Evolutionary conservation across 257 asterid genomes (phyloP).

Genomic region (Scutellaria baicalensis): DNA sequence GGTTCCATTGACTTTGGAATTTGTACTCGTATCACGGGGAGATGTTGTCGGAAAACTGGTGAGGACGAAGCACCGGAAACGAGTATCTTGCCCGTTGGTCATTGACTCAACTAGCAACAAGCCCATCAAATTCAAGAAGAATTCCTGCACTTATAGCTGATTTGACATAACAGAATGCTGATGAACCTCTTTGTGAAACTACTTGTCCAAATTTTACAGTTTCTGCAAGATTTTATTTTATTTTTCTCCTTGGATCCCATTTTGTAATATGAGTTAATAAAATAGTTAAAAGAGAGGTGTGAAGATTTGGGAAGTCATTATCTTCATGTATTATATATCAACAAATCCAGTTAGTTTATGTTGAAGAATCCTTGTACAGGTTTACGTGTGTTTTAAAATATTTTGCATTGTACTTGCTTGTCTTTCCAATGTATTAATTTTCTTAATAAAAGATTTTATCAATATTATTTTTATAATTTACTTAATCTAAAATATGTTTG

Average conservation of each 20-base stretch:
- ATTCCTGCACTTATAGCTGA: constrained; percentile 62
- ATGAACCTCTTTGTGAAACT: not conserved
- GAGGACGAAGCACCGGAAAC: constrained; percentile 46
- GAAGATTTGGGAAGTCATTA: not conserved
- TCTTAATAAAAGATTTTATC: not conserved
- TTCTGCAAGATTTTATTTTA: constrained; percentile 6
- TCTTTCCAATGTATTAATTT: not conserved
- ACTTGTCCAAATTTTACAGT: not conserved
- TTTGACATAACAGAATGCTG: not conserved
- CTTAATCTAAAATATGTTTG: too few species aligned
- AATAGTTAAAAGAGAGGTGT: not conserved
- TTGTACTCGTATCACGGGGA: constrained; percentile 55
- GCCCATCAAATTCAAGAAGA: constrained; percentile 59
- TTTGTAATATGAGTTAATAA: constrained; percentile 7
- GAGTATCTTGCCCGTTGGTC: constrained; percentile 58
- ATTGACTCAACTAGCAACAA: constrained; percentile 61
- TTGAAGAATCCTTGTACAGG: not conserved
- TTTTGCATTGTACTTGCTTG: not conserved
- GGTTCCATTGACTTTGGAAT: constrained; percentile 58
- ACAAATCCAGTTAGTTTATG: not conserved
- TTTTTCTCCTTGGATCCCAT: not conserved
- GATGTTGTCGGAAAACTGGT: constrained; percentile 87
- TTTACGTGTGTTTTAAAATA: not conserved
- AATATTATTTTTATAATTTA: too few species aligned
- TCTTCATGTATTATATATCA: not conserved